Evolutionary conservation across 306 rosid species (phyloP), one percentile per base, ranked within the genome.

Genomic region (Dryas drummondii): DNA sequence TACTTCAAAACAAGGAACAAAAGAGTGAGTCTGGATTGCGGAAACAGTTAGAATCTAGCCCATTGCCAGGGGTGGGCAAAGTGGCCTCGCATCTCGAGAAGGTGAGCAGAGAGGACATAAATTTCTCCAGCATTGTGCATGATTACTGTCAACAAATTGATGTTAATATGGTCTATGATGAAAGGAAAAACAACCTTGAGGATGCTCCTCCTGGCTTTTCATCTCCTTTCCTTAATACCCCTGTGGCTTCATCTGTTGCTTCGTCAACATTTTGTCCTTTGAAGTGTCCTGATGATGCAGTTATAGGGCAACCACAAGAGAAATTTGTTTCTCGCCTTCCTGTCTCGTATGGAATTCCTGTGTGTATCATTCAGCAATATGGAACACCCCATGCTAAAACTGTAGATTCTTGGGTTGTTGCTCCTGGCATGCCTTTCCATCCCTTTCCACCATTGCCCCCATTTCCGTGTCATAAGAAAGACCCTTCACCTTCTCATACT

Each of bases 121-220:
- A 57, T 52, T 49, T 32, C 75, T 58, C 77, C 55, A 70, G 72
- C 73, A 77, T 41, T 52, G 60, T 80, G 66, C 57, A 56, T 41
- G 45, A n/a, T 37, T 58, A 40, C 12, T 68, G 54, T 68, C 80
- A 76, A 80, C 82, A 72, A 66, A 74, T 82, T 73, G 82, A 83
- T 9, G 85, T 74, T 59, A 66, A 60, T 79, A 41, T 76, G 68
- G 80, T 80, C 60, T 79, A 55, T 49, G 71, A 70, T 55, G 90
- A 73, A 84, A 76, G 72, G 68, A 86, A 78, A 76, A 88, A 63
- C 71, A 51, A 68, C 72, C 81, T 71, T 12, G 98, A 88, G 64
- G 99, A 96, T 83, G 79, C 73, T 76, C 99, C 99, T 68, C 99
- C 99, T 7, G 99, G 99, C 58, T 96, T 96, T 84, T 91, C 98